Evolutionary conservation across 2,329 filamentous ascomycete genomes (phyloP), one percentile per base, ranked within the genome.

Genomic region (Aspergillus sp.): DNA sequence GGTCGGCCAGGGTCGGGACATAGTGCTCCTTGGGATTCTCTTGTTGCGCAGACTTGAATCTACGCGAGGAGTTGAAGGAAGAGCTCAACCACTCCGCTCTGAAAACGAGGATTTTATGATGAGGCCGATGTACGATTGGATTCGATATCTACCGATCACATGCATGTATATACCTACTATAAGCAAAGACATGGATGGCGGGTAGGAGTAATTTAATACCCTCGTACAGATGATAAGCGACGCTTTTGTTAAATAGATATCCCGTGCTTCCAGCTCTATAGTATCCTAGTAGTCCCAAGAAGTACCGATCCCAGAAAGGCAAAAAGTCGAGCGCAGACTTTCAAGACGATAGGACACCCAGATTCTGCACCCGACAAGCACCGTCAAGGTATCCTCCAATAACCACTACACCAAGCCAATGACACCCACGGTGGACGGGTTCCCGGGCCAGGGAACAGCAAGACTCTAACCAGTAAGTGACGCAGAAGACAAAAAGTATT

Each of bases 1-100:
- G 59, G 44, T 53, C 50, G 54, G 33, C 34, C 20, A 17, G 46
- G 33, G 22, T 34, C 40, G 24, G 24, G 41, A 50, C 19, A 30
- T 15, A 17, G 13, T 27, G 22, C 13, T 48, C 33, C 33, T 51
- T 51, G 48, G 15, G 46, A 51, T 54, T 48, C 37, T 41, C 17
- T 33, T 20, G n/a, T 48, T 42, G 34, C 11, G 48, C 37, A 39
- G 48, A 50, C 33, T 30, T 17, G 22, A 17, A 20, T 50, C 34
- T 50, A 34, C 48, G 17, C 19, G n/a, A 11, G 37, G 37, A 41
- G 44, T 24, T 44, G 45, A 53, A 53, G 44, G 47, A 51, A 54
- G 24, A 56, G 46, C 51, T 48, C 22, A 51, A 61, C 54, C 48
- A 64, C 62, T 63, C 62, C 59, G 51, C 61, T 64, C 61, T 45